These are phyloP conservation scores for Filosporella fistucella DNA, from an alignment of 495 filamentous ascomycete genomes.

Conservation along the genomic window DNA sequence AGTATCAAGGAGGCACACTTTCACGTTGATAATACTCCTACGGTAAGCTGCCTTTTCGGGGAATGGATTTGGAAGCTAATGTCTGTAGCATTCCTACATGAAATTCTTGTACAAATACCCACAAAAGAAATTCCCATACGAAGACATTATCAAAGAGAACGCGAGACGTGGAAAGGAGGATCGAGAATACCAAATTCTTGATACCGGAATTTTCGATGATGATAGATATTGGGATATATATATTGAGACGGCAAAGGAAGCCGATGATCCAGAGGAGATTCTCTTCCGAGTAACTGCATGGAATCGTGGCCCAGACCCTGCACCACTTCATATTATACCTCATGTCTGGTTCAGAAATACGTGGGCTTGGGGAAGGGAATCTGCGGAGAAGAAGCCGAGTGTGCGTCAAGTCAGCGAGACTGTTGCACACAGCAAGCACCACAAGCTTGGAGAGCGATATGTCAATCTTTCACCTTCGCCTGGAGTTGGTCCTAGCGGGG, in stretches of 20 bases:
- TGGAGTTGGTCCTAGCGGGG: constrained; percentile 66
- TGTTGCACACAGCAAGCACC: constrained; percentile 67
- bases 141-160: constrained; percentile 80
- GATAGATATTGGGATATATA: constrained; percentile 95
- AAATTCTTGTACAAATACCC: constrained; percentile 98
- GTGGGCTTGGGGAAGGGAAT: constrained; percentile 85
- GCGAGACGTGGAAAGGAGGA: constrained; percentile 68
- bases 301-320: constrained; percentile 88
- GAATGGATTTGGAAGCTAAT: background rate
- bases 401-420: constrained; percentile 61
- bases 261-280: constrained; percentile 81
- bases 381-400: constrained; percentile 66
- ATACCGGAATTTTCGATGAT: constrained; percentile 89
- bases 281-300: constrained; percentile 94
- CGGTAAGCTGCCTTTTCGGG: constrained; percentile 24
- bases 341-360: constrained; percentile 98
- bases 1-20: constrained; percentile 96
- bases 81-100: constrained; percentile 88
- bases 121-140: constrained; percentile 85
- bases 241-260: constrained; percentile 93
- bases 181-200: constrained; percentile 84
- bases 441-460: constrained; percentile 75
- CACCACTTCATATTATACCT: constrained; percentile 87
- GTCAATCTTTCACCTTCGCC: constrained; percentile 86
- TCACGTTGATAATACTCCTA: constrained; percentile 90